Base-by-base conservation (phyloP, 1,284 basidiomycete species). In the Rhodotorula sp. region DNA sequence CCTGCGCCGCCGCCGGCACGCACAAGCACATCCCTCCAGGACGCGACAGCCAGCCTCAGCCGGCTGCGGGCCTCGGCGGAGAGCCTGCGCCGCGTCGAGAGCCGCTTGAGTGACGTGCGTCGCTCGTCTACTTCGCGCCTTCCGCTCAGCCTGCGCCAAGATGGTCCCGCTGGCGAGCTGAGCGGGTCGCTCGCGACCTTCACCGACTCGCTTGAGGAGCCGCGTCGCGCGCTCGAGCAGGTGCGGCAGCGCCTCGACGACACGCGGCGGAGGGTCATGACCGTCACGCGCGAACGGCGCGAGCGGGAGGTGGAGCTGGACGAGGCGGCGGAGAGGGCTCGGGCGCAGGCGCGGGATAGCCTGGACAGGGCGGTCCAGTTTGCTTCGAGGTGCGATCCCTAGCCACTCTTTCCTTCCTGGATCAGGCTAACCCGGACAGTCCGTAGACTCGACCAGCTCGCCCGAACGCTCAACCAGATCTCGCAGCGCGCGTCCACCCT, bases 61-160 rank as follows among this genome's bases (percentile, higher is more conserved):
- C 36, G 67, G 13, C n/a, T 69, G 7, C 48, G 67, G 41, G 50
- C 60, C 27, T 69, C 67, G 15, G 67, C 67, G 3, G 67, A 69
- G 32, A 12, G 62, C 29, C 46, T 69, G 8, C 53, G 62, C 9
- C 60, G 50, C 3, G 55, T 59, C 27, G 62, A 64, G 10, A 19
- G 3, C 8, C 36, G 48, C 2, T 1, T 44, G 0, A 56, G 29
- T 32, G 32, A 6, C n/a, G 22, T 15, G 32, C 27, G 34, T 25
- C 54, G 27, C 6, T 15, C 27, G 39, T n/a, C 55, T 32, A 21
- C 19, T n/a, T 15, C 29, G 55, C 55, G 7, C 12, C n/a, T 9
- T 21, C 21, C 22, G 8, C 8, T 17, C 44, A 4, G 13, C 37
- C 25, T 1, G 21, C n/a, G 41, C 34, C 22, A 51, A 7, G 8